Percentiles rank a stretch among this genome's conserved stretches.
phyloP scores from a whole-genome alignment of 305 asterid genomes.

The Stenogyne calaminthoides region DNA sequence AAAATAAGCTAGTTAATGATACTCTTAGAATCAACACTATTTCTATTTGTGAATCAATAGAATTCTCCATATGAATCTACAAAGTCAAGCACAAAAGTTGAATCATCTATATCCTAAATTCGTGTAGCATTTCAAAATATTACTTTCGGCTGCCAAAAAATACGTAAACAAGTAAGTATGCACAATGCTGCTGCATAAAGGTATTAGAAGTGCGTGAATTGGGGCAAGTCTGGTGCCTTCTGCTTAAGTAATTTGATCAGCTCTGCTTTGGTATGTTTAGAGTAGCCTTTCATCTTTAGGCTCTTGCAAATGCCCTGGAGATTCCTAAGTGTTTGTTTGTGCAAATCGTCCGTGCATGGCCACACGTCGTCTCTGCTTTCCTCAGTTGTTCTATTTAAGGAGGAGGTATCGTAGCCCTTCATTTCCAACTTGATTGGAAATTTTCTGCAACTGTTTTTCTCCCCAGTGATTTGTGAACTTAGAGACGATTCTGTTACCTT shows the following conservation, averaged over 20 bases:
- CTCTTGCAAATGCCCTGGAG: conserved; percentile 49
- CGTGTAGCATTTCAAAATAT: conserved; percentile 7
- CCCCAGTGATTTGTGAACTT: conserved; percentile 1
- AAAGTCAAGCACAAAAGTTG: conserved; percentile 11
- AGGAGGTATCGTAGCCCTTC: conserved; percentile 9
- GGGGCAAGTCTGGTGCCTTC: conserved; percentile 6
- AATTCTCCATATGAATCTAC: too few species aligned
- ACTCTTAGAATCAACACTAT: too few species aligned
- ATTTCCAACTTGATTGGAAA: conserved; percentile 23
- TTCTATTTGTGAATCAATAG: too few species aligned
- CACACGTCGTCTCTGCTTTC: not conserved
- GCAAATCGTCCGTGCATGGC: conserved; percentile 4
- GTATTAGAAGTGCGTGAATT: conserved; percentile 1
- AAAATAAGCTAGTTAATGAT: too few species aligned
- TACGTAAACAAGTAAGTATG: not conserved
- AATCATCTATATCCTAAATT: conserved; percentile 12
- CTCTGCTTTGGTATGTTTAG: conserved; percentile 36
- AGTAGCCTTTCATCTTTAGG: conserved; percentile 32
- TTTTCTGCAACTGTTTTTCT: conserved; percentile 18
- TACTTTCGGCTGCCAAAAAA: conserved; percentile 7
- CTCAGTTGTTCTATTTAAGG: conserved; percentile 6
- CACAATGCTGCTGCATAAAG: not conserved
- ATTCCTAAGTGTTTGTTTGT: conserved; percentile 16
- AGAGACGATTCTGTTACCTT: conserved; percentile 19
- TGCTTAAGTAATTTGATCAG: conserved; percentile 36